A percentile compares a stretch with the other conserved stretches of the same genome.
Conservation (phyloP, 2,329 filamentous ascomycete genomes). For the Microdochium bolleyi region DNA sequence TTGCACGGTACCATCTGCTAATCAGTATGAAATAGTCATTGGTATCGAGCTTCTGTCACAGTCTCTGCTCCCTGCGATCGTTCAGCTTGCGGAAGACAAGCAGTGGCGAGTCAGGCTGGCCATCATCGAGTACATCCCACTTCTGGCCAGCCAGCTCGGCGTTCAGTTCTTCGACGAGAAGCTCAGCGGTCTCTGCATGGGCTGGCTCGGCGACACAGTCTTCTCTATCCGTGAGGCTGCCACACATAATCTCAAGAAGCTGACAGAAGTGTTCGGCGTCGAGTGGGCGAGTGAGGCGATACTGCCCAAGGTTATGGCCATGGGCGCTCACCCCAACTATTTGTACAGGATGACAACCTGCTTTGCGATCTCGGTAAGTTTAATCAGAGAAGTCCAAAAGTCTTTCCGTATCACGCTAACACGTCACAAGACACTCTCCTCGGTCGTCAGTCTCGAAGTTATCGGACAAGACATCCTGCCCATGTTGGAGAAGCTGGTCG, state of each 20-base stretch:
- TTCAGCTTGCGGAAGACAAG: slow-evolving; percentile 96
- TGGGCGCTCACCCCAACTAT: slow-evolving; percentile 98
- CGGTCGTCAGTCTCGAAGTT: slow-evolving; percentile 86
- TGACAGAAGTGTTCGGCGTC: slow-evolving; percentile 96
- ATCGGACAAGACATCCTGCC: slow-evolving; percentile 90
- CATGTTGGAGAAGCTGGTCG: slow-evolving; percentile 89
- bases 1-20: background rate
- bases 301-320: slow-evolving; percentile 96
- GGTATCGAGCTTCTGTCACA: slow-evolving; percentile 95
- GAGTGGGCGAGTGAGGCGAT: slow-evolving; percentile 97
- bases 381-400: background rate
- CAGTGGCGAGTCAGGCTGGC: slow-evolving; percentile 97
- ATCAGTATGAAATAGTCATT: slow-evolving; percentile 51
- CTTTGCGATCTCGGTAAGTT: slow-evolving; percentile 90
- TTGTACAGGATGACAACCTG: slow-evolving; percentile 99
- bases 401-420: slow-evolving; percentile 3
- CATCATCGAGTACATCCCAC: slow-evolving; percentile 98
- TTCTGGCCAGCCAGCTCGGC: slow-evolving; percentile 89
- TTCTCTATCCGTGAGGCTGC: slow-evolving; percentile 98
- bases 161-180: slow-evolving; percentile 99
- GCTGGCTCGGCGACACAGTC: slow-evolving; percentile 95
- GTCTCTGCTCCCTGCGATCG: slow-evolving; percentile 92
- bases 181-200: slow-evolving; percentile 91
- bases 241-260: slow-evolving; percentile 94
- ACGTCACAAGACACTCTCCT: slow-evolving; percentile 69